These are phyloP conservation scores for Byssothecium circinans DNA, from an alignment of 2,329 filamentous ascomycete genomes.

Conservation along the genomic window DNA sequence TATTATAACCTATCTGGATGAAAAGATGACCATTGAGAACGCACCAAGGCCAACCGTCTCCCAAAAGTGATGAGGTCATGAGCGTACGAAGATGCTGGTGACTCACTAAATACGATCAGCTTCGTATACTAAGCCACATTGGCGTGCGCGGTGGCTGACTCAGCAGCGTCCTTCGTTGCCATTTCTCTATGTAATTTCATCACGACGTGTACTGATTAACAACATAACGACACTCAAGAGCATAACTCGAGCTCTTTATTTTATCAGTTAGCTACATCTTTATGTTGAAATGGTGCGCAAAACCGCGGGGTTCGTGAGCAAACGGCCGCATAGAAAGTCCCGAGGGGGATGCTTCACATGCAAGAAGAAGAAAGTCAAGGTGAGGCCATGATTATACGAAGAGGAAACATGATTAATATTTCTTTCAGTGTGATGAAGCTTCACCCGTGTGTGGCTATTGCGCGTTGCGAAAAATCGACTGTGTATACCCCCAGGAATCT, in stretches of 20 bases:
- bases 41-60: no score
- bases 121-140: no score
- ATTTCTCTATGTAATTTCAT: neutral
- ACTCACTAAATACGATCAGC: no score
- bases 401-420: neutral
- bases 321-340: conserved; percentile 37
- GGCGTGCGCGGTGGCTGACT: no score
- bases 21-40: no score
- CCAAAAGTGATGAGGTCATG: no score
- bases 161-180: neutral
- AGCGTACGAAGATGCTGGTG: no score
- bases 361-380: conserved; percentile 41
- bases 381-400: conserved; percentile 6
- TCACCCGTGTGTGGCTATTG: conserved; percentile 34
- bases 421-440: conserved; percentile 33
- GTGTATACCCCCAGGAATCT: conserved; percentile 23
- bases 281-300: conserved; percentile 25
- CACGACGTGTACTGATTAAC: neutral
- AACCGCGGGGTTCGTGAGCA: conserved; percentile 33
- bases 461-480: conserved; percentile 23
- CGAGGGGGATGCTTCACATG: conserved; percentile 34
- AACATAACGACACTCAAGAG: neutral
- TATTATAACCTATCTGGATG: no score
- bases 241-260: neutral
- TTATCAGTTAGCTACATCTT: neutral